Base-by-base conservation (phyloP, 2,329 filamentous ascomycete genomes). In the Colletotrichum phormii region DNA sequence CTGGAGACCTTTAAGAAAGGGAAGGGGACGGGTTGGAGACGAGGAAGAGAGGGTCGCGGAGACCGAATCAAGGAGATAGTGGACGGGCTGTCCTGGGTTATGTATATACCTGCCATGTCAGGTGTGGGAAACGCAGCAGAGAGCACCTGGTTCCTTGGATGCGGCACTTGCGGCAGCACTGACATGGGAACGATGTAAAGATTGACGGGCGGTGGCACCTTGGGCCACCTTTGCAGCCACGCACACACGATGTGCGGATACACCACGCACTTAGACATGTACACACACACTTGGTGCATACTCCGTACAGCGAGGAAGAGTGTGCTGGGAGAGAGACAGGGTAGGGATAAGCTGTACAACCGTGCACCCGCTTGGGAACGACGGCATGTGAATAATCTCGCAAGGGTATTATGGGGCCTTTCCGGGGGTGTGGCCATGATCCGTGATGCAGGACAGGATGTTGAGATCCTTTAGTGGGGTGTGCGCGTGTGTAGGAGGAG, bases 351-450 rank as follows among this genome's bases (percentile, higher is more conserved):
- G 65, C 66, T 66, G 59, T 75, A 62, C 58, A 74, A 67, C 71
- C 73, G 73, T 74, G 71, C 73, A 73, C 67, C 57, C 33, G 64
- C 59, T 55, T 71, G 49, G 67, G 46, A 69, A 31, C 31, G 51
- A 67, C 67, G 66, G 73, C 64, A 71, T 54, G 67, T 70, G 71
- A 74, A 74, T 61, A 71, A 71, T 74, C 66, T 71, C 71, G 73
- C 73, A 75, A 64, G 55, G 31, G 59, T 33, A 8, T 7, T 59
- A 67, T 67, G 42, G 61, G 61, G 42, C 22, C 24, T 35, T 33
- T 59, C 63, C 51, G 33, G 58, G 67, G 35, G 60, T 15, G 59
- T 22, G 26, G 59, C 51, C 59, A 67, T 42, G 64, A 37, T 67
- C 51, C 64, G 49, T 61, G 64, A 62, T 62, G 64, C 57, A 67